Base-by-base conservation (phyloP, 805 yeast species). In the Saccharomycopsis sp. region DNA sequence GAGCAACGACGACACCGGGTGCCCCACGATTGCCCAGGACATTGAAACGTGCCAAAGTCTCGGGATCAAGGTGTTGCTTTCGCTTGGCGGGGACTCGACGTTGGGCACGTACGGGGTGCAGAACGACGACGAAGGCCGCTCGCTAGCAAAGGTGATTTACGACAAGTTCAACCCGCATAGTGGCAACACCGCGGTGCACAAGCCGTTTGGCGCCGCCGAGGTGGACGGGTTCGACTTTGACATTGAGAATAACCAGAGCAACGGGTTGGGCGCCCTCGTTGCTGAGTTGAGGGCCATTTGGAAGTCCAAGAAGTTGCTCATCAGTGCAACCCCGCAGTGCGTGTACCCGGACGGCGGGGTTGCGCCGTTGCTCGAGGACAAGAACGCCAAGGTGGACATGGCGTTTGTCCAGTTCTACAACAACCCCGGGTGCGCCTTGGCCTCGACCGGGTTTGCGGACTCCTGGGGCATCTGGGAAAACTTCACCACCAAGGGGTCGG, bases 141-240 rank as follows among this genome's bases (percentile, higher is more conserved):
- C 54, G 1, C 76, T 73, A 52, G 88, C 81, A 6, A 65, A 61
- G 19, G 62, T 77, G 34, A 55, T 79, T 30, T 80, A 83, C 71
- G 63, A 76, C 48, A 73, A 72, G 37, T 74, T 82, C 53, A 78
- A 77, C 46, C 74, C 46, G 21, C n/a, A n/a, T n/a, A 26, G 18
- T 52, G 78, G 29, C 44, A 86, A 84, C 29, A 17, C 39, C 6
- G 16, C 22, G 3, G 19, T 25, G 18, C 27, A 15, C 4, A 45
- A 39, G 31, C 48, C 48, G 13, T 45, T 45, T 35, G 46, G 79
- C 48, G 80, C 75, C 50, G 67, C 94, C 1, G 60, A 79, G 20
- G 68, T 89, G 34, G 96, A 89, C 59, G 97, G 97, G 18, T 88
- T 87, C 56, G 97, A 89, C 59, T 78, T 87, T 48, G 96, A 89